Evolutionary conservation across 495 filamentous ascomycete genomes (phyloP), one percentile per base, ranked within the genome.

Genomic region (Penicillium malachiteum): DNA sequence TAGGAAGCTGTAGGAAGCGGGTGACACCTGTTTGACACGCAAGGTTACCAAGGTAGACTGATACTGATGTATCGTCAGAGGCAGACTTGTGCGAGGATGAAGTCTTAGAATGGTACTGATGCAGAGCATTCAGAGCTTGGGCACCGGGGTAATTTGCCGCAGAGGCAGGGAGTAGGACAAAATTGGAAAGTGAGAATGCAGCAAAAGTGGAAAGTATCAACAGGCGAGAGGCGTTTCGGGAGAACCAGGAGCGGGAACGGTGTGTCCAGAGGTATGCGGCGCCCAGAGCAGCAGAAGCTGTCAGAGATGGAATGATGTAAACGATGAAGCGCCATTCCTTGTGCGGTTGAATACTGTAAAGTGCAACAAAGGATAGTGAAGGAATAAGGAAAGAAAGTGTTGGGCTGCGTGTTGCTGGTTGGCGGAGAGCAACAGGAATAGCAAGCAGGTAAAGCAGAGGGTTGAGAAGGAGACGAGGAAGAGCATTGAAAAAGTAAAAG

Each of bases 301-400:
- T 96, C 5, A 97, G 72, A 0, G 84, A 75, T 0, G 95, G 95
- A 41, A 96, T 78, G 59, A 84, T 76, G 73, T 97, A 97, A 55
- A 97, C 78, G 59, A 99, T 88, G 76, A 99, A 99, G 16, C 94
- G 88, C 75, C 90, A 89, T 73, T 99, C 94, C 69, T 99, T 99
- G 71, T 99, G 94, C 4, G 94, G 92, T 42, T 95, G 87, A 47
- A 80, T 55, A 45, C 89, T 93, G 74, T 96, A 98, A 37, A 94
- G 67, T 0, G 81, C 79, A 6, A 94, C 76, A 62, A 95, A 99
- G 16, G 79, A 64, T 3, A 94, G 38, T 4, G 80, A 78, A 0
- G 95, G 91, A 21, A 87, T 53, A 3, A 89, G 66, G 14, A 96
- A 66, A 13, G 79, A 78, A 5, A 74, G 49, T 3, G 81, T 81